Percentiles rank a stretch among this genome's conserved stretches.
Evolutionary conservation across 2,329 filamentous ascomycete genomes (phyloP).

Genomic region (Amauroascus niger): DNA sequence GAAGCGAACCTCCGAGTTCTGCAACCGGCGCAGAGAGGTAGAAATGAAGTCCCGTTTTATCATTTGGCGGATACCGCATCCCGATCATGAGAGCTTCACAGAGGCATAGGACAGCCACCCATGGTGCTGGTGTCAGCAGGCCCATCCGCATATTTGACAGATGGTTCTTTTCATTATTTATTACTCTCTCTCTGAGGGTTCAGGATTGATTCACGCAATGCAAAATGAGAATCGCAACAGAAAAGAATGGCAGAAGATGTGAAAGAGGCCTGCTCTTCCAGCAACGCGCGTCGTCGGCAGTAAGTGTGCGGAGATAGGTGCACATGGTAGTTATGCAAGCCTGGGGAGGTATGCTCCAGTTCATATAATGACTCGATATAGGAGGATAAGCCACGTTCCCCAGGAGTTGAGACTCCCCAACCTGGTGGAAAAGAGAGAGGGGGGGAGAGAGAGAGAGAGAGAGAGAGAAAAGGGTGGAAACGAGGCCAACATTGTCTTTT

Average conservation of each 20-base stretch:
- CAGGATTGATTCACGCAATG: too few relatives aligned
- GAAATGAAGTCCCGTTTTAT: not conserved
- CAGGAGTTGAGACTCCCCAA: too few relatives aligned
- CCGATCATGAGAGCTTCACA: not conserved
- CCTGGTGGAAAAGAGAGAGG: too few relatives aligned
- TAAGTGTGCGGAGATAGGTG: not conserved
- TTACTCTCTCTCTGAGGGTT: too few relatives aligned
- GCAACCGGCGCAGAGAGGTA: not conserved
- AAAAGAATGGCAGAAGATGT: not conserved
- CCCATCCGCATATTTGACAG: not conserved
- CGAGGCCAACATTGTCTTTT: not conserved
- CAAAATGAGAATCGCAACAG: not conserved
- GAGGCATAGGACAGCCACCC: not conserved
- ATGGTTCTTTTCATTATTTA: not conserved
- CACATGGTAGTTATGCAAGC: too few relatives aligned
- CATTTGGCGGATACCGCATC: not conserved
- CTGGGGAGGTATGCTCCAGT: not conserved
- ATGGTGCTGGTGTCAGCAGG: not conserved
- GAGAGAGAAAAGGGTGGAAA: too few relatives aligned
- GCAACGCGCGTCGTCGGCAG: not conserved
- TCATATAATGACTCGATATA: too few relatives aligned
- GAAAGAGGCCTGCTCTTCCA: constrained; percentile 4
- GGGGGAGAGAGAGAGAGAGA: too few relatives aligned
- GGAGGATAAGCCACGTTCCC: too few relatives aligned
- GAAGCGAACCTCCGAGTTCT: not conserved